Base-by-base conservation (phyloP, 1,139 yeast genomes). In the Yamadazyma oceani region DNA sequence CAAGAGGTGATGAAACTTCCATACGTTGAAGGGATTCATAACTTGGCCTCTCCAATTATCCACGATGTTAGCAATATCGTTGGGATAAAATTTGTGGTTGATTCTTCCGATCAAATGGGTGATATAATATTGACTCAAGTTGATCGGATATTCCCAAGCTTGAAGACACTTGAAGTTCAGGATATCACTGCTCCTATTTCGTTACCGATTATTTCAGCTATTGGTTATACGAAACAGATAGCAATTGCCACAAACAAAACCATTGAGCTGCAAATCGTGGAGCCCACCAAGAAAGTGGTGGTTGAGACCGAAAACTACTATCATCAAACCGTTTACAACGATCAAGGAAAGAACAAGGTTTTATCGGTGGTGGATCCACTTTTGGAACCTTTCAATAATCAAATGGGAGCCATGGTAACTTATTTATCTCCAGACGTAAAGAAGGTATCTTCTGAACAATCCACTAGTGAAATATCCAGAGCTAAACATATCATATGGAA, bases 301-400 rank as follows among this genome's bases (percentile, higher is more conserved):
- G 54, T 57, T 36, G 70, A 66, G 27, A 56, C 69, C 35, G 69
- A 79, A 47, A 62, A 60, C 26, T 60, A 58, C 30, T 66, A 74
- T 45, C 45, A 46, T 17, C 44, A 73, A 31, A 57, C 64, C 14
- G 44, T 73, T 26, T 74, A 75, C 52, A 80, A 80, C 53, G 67
- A 76, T 9, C 65, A 79, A 29, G 87, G 86, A 13, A 79, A 78
- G 50, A 83, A 85, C 27, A 57, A 80, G 33, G 51, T 85, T 31
- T 68, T 85, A 46, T 67, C 82, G 14, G 73, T 76, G 31, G 58
- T 80, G 22, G 90, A 85, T 53, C 86, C 88, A 4, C 31, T 82
- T 13, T 64, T 84, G 32, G 69, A 63, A 32, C 89, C 90, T 14
- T 37, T 81, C 29, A 86, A 85, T 59, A 62, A 68, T 33, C 62